phyloP scores from a whole-genome alignment of 73 alveolate genomes.

The Blepharisma stoltei region DNA sequence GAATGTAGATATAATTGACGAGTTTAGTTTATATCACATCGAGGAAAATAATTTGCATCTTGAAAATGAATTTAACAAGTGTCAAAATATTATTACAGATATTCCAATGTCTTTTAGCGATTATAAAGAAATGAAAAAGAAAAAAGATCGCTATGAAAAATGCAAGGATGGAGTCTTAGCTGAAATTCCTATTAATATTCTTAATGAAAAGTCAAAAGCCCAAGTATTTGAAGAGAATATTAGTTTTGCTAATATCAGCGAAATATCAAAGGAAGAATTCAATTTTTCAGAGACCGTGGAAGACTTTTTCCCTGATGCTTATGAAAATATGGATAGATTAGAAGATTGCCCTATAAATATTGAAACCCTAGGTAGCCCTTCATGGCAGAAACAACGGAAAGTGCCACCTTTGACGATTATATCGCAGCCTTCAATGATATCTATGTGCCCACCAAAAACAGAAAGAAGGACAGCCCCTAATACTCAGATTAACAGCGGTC shows the following conservation, averaged over 20 bases:
- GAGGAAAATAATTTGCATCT: not conserved
- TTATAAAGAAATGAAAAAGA: not conserved
- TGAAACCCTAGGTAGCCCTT: constrained; percentile 18
- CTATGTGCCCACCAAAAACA: not conserved
- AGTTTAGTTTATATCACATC: not conserved
- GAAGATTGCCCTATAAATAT: not conserved
- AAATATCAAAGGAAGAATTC: not conserved
- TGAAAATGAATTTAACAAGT: not conserved
- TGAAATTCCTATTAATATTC: not conserved
- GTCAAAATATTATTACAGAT: not conserved
- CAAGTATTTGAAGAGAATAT: not conserved
- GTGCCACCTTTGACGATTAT: constrained; percentile 10
- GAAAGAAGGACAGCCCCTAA: not conserved
- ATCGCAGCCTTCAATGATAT: not conserved
- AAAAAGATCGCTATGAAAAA: not conserved
- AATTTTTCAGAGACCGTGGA: not conserved
- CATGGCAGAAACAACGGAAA: constrained; percentile 7
- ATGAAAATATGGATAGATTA: not conserved
- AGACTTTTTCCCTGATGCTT: not conserved
- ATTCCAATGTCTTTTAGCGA: not conserved
- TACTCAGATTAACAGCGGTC: not conserved
- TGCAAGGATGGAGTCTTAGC: not conserved
- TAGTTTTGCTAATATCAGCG: constrained; percentile 15
- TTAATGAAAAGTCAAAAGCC: not conserved
- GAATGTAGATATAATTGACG: too few relatives aligned